phyloP scores from a whole-genome alignment of 1,139 yeast genomes.

The Dujonia santamariae region DNA sequence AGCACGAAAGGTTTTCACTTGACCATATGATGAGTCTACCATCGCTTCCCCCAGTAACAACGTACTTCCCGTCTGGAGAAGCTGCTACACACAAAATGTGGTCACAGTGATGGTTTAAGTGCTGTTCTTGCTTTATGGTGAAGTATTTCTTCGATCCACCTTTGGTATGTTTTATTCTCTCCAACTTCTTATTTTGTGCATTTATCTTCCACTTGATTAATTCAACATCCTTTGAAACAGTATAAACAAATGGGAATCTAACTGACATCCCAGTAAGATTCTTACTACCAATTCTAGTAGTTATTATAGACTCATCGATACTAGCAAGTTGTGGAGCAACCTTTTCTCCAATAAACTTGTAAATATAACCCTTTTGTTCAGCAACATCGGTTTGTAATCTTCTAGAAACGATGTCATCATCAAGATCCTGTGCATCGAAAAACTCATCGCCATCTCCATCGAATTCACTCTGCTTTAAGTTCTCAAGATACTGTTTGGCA shows the following conservation, averaged over 20 bases:
- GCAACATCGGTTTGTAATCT: constrained; percentile 88
- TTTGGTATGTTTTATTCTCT: constrained; percentile 57
- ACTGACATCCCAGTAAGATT: constrained; percentile 54
- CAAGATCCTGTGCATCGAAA: constrained; percentile 91
- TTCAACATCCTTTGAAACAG: constrained; percentile 80
- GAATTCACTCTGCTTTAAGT: constrained; percentile 55
- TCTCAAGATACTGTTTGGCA: constrained; percentile 89
- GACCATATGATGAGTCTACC: constrained; percentile 83
- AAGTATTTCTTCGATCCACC: constrained; percentile 53
- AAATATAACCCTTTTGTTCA: constrained; percentile 79
- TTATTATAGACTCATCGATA: constrained; percentile 23
- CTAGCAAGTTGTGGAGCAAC: constrained; percentile 42
- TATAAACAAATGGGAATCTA: constrained; percentile 62
- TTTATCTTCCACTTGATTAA: constrained; percentile 73
- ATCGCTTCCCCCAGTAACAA: constrained; percentile 90
- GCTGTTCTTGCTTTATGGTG: constrained; percentile 33
- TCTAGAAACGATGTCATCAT: constrained; percentile 76
- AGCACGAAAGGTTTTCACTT: constrained; percentile 67
- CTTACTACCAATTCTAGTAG: constrained; percentile 59
- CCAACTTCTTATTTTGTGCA: constrained; percentile 35
- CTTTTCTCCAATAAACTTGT: constrained; percentile 59
- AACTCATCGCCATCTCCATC: constrained; percentile 49
- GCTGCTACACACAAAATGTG: constrained; percentile 79
- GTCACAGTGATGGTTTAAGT: constrained; percentile 65
- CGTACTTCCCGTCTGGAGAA: constrained; percentile 80